Conservation (phyloP, 768 basidiomycete genomes). For the Lyophyllum decastes region DNA sequence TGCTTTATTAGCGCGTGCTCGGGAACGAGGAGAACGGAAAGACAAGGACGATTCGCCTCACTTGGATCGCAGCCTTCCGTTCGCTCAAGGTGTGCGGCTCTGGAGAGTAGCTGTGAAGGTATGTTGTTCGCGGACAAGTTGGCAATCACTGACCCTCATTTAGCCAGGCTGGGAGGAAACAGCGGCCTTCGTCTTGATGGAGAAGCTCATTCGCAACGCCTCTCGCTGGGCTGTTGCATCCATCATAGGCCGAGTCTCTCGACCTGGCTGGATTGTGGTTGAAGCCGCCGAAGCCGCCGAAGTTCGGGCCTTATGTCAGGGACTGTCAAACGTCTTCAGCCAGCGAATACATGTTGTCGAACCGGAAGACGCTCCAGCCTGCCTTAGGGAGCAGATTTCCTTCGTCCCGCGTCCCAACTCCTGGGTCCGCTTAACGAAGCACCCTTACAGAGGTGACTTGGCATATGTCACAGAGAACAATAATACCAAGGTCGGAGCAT, state of each 20-base stretch:
- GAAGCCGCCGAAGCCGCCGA: not conserved
- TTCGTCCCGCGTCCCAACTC: not conserved
- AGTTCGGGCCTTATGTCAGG: not conserved
- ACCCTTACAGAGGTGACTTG: not conserved
- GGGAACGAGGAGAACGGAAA: not conserved
- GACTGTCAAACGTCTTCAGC: not conserved
- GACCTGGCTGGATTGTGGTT: not conserved
- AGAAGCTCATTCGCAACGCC: not conserved
- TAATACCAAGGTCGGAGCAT: too few species aligned
- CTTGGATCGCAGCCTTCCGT: not conserved
- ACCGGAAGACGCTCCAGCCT: not conserved
- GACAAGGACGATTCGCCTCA: not conserved
- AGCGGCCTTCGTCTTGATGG: not conserved
- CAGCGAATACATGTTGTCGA: too few species aligned
- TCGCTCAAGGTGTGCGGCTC: not conserved
- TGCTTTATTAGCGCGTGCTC: not conserved
- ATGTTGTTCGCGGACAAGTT: not conserved
- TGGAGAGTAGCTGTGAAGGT: conserved; percentile 1
- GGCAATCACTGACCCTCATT: not conserved
- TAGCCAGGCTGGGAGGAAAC: not conserved
- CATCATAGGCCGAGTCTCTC: not conserved
- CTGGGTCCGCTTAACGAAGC: not conserved
- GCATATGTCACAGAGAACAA: not conserved
- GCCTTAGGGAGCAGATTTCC: not conserved
- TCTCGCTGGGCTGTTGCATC: not conserved